Evolutionary conservation across 2,329 filamentous ascomycete species (phyloP), one percentile per base, ranked within the genome.

Genomic region (Plectosphaerella cucumerina): DNA sequence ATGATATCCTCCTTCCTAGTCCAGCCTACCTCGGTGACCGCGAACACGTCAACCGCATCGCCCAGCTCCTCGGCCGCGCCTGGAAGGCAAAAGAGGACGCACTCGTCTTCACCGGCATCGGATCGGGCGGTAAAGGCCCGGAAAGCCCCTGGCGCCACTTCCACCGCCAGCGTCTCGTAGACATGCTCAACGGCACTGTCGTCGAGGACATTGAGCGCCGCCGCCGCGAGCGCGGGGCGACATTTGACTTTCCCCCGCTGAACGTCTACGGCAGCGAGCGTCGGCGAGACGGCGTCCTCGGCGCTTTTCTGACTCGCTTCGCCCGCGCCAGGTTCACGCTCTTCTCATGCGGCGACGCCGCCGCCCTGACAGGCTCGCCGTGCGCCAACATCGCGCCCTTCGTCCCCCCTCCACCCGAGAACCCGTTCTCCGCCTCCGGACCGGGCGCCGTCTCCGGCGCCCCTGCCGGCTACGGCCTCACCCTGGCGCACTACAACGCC

Each of bases 151-250:
- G 86, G 85, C 74, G 74, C 33, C 78, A 81, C 34, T 87, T 88
- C 59, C 86, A 89, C 54, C 82, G 86, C n/a, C 85, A 87, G 58
- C 82, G 86, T 4, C 81, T 89, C 52, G 71, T 89, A 22, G 74
- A 83, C 52, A 44, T 89, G 82, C 70, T 86, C 45, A 89, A 90
- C 59, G 77, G 77, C 9, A 85, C 82, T 1, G 76, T 72, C 17
- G 79, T 85, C 20, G 63, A 64, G 23, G 60, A 65, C 9, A 70
- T 77, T 31, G 78, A 85, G 59, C 60, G 66, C 37, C 60, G 63
- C 15, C 14, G 22, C 10, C 63, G 59, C 34, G 56, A 65, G 45
- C 67, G 70, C 35, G 61, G 76, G 33, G 62, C 66, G 54, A 78
- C 78, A 8, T 83, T 81, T 58, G 70, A 72, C 43, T 64, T 82